phyloP scores from a whole-genome alignment of 1,284 basidiomycete species.

The Pascua guehoae region DNA sequence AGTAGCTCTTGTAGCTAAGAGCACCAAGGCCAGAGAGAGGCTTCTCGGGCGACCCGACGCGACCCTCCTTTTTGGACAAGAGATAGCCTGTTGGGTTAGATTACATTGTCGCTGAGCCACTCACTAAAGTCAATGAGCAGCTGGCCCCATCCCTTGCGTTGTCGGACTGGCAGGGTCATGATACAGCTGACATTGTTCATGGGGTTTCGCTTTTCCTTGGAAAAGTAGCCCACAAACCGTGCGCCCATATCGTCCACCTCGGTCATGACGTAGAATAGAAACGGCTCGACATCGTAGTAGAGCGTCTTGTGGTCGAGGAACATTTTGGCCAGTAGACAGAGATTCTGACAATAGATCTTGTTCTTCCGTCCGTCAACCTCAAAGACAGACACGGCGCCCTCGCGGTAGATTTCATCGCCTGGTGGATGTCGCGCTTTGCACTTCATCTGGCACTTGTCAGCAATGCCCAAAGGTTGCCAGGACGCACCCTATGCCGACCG shows the following conservation, averaged over 20 bases:
- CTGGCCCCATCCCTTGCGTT: slow-evolving; percentile 92
- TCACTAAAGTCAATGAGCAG: slow-evolving; percentile 93
- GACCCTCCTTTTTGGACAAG: slow-evolving; percentile 87
- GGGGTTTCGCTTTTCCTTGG: slow-evolving; percentile 95
- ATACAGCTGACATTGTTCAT: slow-evolving; percentile 99
- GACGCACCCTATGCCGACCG: slow-evolving; percentile 73
- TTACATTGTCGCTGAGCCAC: slow-evolving; percentile 45
- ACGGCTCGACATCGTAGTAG: slow-evolving; percentile 99
- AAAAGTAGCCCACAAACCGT: slow-evolving; percentile 97
- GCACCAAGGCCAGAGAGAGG: slow-evolving; percentile 86
- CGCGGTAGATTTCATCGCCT: slow-evolving; percentile 96
- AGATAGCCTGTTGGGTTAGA: slow-evolving; percentile 69
- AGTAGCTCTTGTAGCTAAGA: slow-evolving; percentile 90
- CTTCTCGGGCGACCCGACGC: slow-evolving; percentile 85
- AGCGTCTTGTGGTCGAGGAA: slow-evolving; percentile 99
- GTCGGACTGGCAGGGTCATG: slow-evolving; percentile 95
- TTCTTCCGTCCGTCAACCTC: slow-evolving; percentile 98
- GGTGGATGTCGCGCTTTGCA: slow-evolving; percentile 94
- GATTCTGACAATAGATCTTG: slow-evolving; percentile 99
- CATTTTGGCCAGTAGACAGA: slow-evolving; percentile 96
- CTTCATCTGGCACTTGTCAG: slow-evolving; percentile 62
- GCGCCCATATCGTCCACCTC: slow-evolving; percentile 85
- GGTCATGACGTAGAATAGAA: slow-evolving; percentile 97
- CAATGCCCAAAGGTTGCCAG: not conserved
- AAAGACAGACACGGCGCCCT: slow-evolving; percentile 83